These are phyloP conservation scores for Cyclocybe aegerita DNA, from an alignment of 768 basidiomycete genomes.

Conservation along the genomic window DNA sequence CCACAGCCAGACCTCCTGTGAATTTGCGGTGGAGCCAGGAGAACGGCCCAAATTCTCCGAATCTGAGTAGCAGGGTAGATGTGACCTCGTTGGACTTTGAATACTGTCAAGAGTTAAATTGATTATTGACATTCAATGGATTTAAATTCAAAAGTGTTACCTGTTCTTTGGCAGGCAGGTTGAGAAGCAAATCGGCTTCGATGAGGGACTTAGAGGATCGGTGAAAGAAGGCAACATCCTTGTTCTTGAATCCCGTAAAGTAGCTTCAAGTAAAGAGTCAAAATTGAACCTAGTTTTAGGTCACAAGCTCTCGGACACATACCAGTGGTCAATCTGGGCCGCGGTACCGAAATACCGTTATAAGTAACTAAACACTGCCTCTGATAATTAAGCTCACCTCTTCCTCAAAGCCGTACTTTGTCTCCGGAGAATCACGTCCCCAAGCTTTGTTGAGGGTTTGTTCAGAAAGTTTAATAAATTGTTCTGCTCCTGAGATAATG, in stretches of 20 bases:
- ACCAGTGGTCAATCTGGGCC: slow-evolving; percentile 51
- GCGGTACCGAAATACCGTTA: background rate
- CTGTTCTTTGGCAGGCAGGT: slow-evolving; percentile 79
- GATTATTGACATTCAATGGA: background rate
- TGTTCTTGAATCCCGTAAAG: slow-evolving; percentile 69
- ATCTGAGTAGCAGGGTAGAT: slow-evolving; percentile 21
- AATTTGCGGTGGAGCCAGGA: slow-evolving; percentile 33
- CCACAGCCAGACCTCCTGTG: slow-evolving; percentile 31
- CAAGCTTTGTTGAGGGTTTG: too few species aligned
- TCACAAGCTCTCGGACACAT: background rate
- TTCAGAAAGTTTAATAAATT: background rate
- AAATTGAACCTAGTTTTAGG: background rate
- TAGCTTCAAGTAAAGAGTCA: slow-evolving; percentile 39
- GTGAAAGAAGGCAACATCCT: slow-evolving; percentile 86
- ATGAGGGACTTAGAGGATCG: slow-evolving; percentile 67
- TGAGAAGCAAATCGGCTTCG: slow-evolving; percentile 82
- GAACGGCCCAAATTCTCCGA: slow-evolving; percentile 32
- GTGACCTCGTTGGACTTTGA: slow-evolving; percentile 35
- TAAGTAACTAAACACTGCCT: background rate
- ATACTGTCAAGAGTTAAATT: slow-evolving; percentile 26
- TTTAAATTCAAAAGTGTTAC: slow-evolving; percentile 25
- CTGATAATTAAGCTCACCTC: slow-evolving; percentile 35
- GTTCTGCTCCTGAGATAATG: background rate
- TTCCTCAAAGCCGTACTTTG: slow-evolving; percentile 77
- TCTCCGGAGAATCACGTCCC: slow-evolving; percentile 61